phyloP scores from a whole-genome alignment of 306 rosid species.

The Malus sylvestris region DNA sequence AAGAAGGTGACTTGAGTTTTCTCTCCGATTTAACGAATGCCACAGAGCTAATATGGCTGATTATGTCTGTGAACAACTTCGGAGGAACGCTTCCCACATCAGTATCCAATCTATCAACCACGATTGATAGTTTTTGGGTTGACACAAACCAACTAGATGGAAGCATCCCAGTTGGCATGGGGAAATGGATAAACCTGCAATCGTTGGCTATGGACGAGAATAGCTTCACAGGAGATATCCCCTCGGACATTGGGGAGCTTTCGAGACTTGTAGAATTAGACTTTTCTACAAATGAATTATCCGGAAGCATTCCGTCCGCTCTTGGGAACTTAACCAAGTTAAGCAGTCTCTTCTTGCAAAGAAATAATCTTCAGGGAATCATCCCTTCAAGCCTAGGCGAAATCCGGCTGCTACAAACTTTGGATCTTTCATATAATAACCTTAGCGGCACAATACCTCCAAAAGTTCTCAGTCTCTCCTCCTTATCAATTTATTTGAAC shows the following conservation, averaged over 20 bases:
- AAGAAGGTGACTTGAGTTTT: neutral
- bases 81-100: neutral
- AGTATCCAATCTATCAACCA: neutral
- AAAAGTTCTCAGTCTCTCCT: too few relatives aligned
- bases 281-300: neutral
- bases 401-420: too few relatives aligned
- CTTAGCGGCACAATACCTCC: too few relatives aligned
- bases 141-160: neutral
- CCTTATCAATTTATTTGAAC: too few relatives aligned
- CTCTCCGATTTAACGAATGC: neutral
- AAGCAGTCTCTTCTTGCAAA: too few relatives aligned
- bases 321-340: too few relatives aligned
- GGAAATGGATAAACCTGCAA: neutral
- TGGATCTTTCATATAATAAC: too few relatives aligned
- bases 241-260: neutral
- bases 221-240: neutral
- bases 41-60: neutral
- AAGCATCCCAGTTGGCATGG: neutral
- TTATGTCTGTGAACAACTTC: neutral
- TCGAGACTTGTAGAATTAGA: too few relatives aligned
- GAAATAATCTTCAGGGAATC: too few relatives aligned
- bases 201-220: accelerated
- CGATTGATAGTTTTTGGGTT: neutral
- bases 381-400: too few relatives aligned
- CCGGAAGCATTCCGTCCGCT: neutral